These are phyloP conservation scores for Abrus precatorius DNA, from an alignment of 306 rosid genomes.

Conservation along the genomic window DNA sequence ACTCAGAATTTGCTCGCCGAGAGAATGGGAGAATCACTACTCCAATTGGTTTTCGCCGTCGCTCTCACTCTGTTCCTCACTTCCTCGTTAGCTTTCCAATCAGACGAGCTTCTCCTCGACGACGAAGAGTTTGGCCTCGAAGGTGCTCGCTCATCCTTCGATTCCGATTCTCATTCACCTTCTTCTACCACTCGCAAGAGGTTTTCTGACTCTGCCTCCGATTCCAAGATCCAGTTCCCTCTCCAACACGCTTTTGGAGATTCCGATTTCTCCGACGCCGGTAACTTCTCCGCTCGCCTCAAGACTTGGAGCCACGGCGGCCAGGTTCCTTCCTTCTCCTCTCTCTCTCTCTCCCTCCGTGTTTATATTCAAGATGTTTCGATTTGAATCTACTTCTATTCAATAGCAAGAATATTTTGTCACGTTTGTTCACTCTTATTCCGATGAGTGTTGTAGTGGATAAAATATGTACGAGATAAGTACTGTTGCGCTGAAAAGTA, in stretches of 20 bases:
- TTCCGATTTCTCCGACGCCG: slow-evolving; percentile 79
- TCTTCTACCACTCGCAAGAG: slow-evolving; percentile 66
- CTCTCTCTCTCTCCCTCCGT: not conserved
- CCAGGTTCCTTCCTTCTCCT: slow-evolving; percentile 63
- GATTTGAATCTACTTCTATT: not conserved
- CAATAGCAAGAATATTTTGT: not conserved
- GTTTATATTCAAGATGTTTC: not conserved
- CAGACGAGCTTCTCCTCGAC: slow-evolving; percentile 92
- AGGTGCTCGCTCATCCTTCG: slow-evolving; percentile 68
- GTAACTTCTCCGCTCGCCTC: slow-evolving; percentile 92
- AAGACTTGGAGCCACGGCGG: slow-evolving; percentile 90
- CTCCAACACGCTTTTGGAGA: slow-evolving; percentile 94
- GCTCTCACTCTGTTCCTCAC: slow-evolving; percentile 40
- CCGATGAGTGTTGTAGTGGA: not conserved
- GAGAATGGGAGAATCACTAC: slow-evolving; percentile 34
- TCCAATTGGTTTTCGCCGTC: slow-evolving; percentile 40
- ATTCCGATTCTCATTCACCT: slow-evolving; percentile 46
- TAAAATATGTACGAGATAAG: not conserved
- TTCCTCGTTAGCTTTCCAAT: slow-evolving; percentile 74
- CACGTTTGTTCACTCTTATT: not conserved
- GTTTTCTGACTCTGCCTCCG: slow-evolving; percentile 74
- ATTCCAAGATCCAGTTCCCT: slow-evolving; percentile 90
- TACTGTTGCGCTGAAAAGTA: slow-evolving; percentile 39
- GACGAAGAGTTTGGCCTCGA: slow-evolving; percentile 94
- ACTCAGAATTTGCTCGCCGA: slow-evolving; percentile 35